Base-by-base conservation (phyloP, 1,284 basidiomycete genomes). In the Takashimella koratensis region DNA sequence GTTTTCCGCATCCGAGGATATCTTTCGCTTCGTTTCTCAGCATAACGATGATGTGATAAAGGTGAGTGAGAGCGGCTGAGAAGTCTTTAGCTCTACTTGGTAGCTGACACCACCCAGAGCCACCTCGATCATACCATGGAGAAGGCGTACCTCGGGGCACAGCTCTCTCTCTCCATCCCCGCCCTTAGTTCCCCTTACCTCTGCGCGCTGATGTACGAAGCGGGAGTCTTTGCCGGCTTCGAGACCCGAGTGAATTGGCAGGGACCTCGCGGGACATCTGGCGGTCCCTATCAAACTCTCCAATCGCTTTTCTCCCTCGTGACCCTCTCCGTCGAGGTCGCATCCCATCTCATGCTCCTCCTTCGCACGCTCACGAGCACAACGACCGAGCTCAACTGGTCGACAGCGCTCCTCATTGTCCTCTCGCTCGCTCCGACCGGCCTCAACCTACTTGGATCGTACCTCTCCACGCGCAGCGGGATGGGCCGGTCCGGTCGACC, bases 121-220 rank as follows among this genome's bases (percentile, higher is more conserved):
- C 85, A 86, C 2, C 83, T 86, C 43, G 81, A 82, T 21, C 86
- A 85, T 65, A 78, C 82, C 43, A 82, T 90, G 63, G 87, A 90
- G 71, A 83, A 84, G 60, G 80, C 84, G 52, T 88, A 88, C 70
- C 80, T 91, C 68, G 80, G 84, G 58, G 84, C 86, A 58, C 83
- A 87, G 55, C 78, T 91, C 23, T 83, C 82, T 41, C 80, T 90
- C 52, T 87, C 90, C 64, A 80, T 88, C 40, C 87, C 87, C 49
- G 85, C 86, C 4, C 78, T 89, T 45, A 79, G 84, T 45, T 85
- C 88, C 64, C 84, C 87, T 39, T 71, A 78, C 56, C 79, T 86
- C 20, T 82, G 84, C 51, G 86, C 88, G 62, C 80, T 90, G 26
- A 78, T 90, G n/a, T 83, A 86, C 59, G 88, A 91, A 74, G 88